phyloP scores from a whole-genome alignment of 257 asterid genomes.

The Jaltomata sinuosa region DNA sequence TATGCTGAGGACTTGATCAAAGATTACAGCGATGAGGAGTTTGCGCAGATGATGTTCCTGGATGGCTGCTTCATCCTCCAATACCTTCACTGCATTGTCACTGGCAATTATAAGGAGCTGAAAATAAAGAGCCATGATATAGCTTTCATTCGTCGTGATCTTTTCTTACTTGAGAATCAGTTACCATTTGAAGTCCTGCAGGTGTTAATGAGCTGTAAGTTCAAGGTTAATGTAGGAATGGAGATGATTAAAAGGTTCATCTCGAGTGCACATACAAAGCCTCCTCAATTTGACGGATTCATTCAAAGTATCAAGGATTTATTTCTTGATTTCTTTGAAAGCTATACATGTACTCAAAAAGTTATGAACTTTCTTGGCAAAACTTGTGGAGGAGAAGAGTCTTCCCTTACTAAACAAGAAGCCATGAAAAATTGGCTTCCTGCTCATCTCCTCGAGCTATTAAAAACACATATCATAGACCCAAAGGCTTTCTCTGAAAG shows the following conservation, averaged over 20 bases:
- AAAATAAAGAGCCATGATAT: not conserved
- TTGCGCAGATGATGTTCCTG: conserved; percentile 1
- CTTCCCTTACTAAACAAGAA: not conserved
- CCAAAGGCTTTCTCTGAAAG: not conserved
- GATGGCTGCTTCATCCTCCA: conserved; percentile 4
- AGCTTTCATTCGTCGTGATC: not conserved
- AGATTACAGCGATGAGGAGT: not conserved
- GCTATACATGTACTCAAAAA: too few relatives aligned
- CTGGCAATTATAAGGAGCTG: not conserved
- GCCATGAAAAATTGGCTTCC: not conserved
- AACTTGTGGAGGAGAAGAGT: not conserved
- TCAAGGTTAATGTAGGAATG: not conserved
- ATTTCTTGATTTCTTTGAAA: not conserved
- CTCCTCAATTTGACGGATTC: not conserved
- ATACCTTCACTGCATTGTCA: not conserved
- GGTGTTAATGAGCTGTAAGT: not conserved
- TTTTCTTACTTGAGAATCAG: conserved; percentile 9
- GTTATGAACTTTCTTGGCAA: too few relatives aligned
- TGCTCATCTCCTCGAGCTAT: not conserved
- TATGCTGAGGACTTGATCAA: not conserved
- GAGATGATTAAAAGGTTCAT: not conserved
- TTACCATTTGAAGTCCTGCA: not conserved
- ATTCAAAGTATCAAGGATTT: not conserved
- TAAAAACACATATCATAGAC: not conserved
- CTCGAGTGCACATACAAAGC: not conserved